A percentile compares a stretch with the other conserved stretches of the same genome.
These are phyloP conservation scores for Pezicula radicicola DNA, from an alignment of 2,329 filamentous ascomycete species.

Conservation along the genomic window DNA sequence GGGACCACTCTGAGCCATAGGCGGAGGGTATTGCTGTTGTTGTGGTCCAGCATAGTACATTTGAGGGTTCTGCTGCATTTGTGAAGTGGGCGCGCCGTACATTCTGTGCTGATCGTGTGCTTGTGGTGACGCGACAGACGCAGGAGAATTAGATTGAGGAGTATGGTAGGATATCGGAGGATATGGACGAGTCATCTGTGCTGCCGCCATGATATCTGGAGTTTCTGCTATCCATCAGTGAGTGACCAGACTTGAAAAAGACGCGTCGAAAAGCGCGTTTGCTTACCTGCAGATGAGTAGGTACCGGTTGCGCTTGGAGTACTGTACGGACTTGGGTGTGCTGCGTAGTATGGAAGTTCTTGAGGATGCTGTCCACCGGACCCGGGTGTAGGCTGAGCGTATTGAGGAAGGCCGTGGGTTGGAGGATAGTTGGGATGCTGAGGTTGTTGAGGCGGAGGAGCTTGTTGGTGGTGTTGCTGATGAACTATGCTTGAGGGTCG, in stretches of 20 bases:
- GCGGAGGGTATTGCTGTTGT: constrained; percentile 58
- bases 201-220: constrained; percentile 65
- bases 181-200: constrained; percentile 68
- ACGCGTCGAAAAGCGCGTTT: constrained; percentile 11
- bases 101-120: constrained; percentile 86
- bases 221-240: constrained; percentile 42
- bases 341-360: constrained; percentile 77
- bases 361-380: constrained; percentile 57
- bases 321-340: constrained; percentile 80
- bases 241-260: constrained; percentile 7
- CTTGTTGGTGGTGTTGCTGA: constrained; percentile 64
- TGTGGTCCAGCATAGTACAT: constrained; percentile 65
- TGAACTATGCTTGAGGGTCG: constrained; percentile 71
- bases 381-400: constrained; percentile 64
- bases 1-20: constrained; percentile 61
- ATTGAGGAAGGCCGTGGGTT: constrained; percentile 63
- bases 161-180: constrained; percentile 91
- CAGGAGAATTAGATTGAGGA: constrained; percentile 91
- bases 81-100: constrained; percentile 76
- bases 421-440: constrained; percentile 68
- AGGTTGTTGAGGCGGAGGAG: constrained; percentile 52
- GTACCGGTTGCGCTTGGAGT: constrained; percentile 76
- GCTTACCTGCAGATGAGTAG: constrained; percentile 80
- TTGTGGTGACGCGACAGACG: constrained; percentile 86
- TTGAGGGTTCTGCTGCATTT: constrained; percentile 74